Evolutionary conservation across 2,329 filamentous ascomycete species (phyloP).

Genomic region (Paramyrothecium roridum): DNA sequence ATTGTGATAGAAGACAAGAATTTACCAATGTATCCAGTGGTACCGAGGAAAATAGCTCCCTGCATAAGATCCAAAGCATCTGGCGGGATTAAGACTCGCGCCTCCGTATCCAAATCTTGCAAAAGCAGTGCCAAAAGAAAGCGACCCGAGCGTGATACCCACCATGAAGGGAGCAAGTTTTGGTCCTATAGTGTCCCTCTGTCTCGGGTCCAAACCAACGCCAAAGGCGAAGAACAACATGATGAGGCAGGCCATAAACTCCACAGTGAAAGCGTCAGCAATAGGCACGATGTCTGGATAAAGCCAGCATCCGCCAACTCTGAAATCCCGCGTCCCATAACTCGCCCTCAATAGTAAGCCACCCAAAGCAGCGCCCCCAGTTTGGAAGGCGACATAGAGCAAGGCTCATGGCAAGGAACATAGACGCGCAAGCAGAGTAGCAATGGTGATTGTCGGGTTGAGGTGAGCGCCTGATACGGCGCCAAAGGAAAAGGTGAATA

Average conservation of each 20-base stretch:
- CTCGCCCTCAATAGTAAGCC: conserved; percentile 17
- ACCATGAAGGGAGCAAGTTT: conserved; percentile 47
- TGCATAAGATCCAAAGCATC: conserved; percentile 16
- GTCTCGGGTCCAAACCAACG: conserved; percentile 49
- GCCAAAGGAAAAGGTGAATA: conserved; percentile 48
- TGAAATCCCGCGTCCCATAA: conserved; percentile 22
- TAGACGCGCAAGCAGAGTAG: conserved; percentile 47
- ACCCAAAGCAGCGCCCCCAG: conserved; percentile 35
- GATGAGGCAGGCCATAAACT: conserved; percentile 44
- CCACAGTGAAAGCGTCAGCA: conserved; percentile 38
- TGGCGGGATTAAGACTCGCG: conserved; percentile 13
- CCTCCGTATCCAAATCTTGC: conserved; percentile 19
- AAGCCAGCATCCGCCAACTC: conserved; percentile 25
- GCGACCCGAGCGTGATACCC: conserved; percentile 32
- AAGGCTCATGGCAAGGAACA: conserved; percentile 46
- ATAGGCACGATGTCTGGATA: conserved; percentile 17
- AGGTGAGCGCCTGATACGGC: conserved; percentile 50
- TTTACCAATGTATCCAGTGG: conserved; percentile 23
- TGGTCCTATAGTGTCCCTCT: conserved; percentile 45
- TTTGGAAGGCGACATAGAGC: conserved; percentile 47
- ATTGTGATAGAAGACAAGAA: too few species aligned
- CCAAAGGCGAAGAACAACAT: conserved; percentile 50
- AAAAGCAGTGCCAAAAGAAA: conserved; percentile 29
- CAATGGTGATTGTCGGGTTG: conserved; percentile 51
- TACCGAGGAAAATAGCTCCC: conserved; percentile 14